Percentiles rank a stretch among this genome's conserved stretches.
These are phyloP conservation scores for Annulohypoxylon truncatum DNA, from an alignment of 2,329 filamentous ascomycete genomes.

Conservation along the genomic window DNA sequence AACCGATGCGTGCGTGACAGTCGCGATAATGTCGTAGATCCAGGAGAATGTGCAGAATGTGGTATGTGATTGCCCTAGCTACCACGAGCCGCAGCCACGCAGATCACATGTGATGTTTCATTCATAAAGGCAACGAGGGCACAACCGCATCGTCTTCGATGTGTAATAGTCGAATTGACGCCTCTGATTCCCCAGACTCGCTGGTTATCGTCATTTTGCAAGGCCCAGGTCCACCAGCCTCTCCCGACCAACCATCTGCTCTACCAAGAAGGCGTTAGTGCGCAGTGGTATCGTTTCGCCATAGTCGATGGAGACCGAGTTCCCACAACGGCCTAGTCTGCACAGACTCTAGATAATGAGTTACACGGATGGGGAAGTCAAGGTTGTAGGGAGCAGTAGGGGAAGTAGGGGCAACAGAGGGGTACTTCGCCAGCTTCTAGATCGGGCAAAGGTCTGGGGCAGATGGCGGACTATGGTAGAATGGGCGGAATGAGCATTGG, in stretches of 20 bases:
- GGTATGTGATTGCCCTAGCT: conserved; percentile 28
- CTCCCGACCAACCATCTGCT: conserved; percentile 21
- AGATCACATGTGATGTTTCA: conserved; percentile 39
- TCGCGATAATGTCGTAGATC: conserved; percentile 9
- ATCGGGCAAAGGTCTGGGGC: conserved; percentile 30
- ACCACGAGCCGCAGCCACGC: conserved; percentile 23
- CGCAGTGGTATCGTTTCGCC: conserved; percentile 1
- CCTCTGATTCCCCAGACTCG: conserved; percentile 36
- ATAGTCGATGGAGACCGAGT: conserved; percentile 22
- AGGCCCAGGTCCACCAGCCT: conserved; percentile 10
- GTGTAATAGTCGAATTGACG: conserved; percentile 13
- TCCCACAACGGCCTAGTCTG: conserved; percentile 16
- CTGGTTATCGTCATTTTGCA: conserved; percentile 36
- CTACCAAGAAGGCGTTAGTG: conserved; percentile 25
- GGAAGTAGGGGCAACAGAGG: too few relatives aligned
- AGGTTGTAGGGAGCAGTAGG: conserved; percentile 2
- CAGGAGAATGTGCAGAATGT: conserved; percentile 31
- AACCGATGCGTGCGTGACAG: conserved; percentile 23
- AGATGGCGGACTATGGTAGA: conserved; percentile 4
- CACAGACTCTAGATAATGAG: conserved; percentile 9
- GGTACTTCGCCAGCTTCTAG: conserved; percentile 26
- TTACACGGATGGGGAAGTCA: conserved; percentile 23
- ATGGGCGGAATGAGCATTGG: not conserved
- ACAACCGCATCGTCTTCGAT: conserved; percentile 5
- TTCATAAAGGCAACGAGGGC: not conserved